Conservation (phyloP, 2,329 filamentous ascomycete species). For the Penicillium sp. region DNA sequence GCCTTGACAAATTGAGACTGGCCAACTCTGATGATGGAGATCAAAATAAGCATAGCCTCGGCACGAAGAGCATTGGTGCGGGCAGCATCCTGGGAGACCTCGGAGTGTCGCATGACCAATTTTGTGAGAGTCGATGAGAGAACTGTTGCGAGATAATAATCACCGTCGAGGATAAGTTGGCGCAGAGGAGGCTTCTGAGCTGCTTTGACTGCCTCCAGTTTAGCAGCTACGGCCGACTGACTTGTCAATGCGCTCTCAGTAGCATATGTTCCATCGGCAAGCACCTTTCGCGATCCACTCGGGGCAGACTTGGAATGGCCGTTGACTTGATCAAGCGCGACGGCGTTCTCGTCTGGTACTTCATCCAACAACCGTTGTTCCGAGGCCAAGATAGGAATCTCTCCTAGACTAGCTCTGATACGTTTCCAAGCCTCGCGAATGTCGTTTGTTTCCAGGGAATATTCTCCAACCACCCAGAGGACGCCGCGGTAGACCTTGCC, state of each 20-base stretch:
- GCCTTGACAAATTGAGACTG: slow-evolving; percentile 99
- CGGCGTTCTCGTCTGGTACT: slow-evolving; percentile 65
- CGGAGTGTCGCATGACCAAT: slow-evolving; percentile 93
- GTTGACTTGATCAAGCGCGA: slow-evolving; percentile 67
- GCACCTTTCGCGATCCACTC: slow-evolving; percentile 81
- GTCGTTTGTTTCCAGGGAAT: slow-evolving; percentile 87
- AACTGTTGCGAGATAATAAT: slow-evolving; percentile 93
- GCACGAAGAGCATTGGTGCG: slow-evolving; percentile 91
- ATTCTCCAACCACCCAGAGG: slow-evolving; percentile 97
- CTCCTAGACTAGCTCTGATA: slow-evolving; percentile 87
- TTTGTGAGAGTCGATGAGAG: slow-evolving; percentile 96
- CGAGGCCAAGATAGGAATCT: slow-evolving; percentile 93
- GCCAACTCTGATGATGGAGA: slow-evolving; percentile 94
- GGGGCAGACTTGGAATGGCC: slow-evolving; percentile 74
- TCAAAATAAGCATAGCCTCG: slow-evolving; percentile 99
- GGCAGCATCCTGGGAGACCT: slow-evolving; percentile 79
- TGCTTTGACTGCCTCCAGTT: slow-evolving; percentile 92
- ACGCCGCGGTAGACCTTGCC: slow-evolving; percentile 97
- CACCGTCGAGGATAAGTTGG: slow-evolving; percentile 91
- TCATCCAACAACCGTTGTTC: slow-evolving; percentile 90
- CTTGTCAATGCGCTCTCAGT: slow-evolving; percentile 95
- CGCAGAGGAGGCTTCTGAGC: slow-evolving; percentile 93
- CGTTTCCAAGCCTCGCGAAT: slow-evolving; percentile 96
- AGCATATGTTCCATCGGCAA: slow-evolving; percentile 95
- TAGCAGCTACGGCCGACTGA: slow-evolving; percentile 82